These are phyloP conservation scores for Coemansia sp. DNA, from an alignment of 192 early-diverging fungal species.

Conservation along the genomic window DNA sequence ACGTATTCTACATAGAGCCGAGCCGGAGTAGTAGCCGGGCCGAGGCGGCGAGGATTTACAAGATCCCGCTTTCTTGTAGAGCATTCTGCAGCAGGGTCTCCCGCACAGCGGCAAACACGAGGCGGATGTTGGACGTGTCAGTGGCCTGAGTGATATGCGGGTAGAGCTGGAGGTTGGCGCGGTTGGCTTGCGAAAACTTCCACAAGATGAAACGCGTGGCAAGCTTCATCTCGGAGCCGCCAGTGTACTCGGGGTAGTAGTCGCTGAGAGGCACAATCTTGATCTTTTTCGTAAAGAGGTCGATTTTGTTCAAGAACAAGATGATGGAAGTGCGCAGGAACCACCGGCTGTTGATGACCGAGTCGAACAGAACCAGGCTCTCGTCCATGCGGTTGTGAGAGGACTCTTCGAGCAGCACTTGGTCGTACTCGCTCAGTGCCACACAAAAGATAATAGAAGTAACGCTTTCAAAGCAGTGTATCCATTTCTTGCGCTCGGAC, in stretches of 20 bases:
- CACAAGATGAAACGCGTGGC: slow-evolving; percentile 87
- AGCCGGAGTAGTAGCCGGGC: neutral
- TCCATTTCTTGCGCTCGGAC: slow-evolving; percentile 99
- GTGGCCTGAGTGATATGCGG: slow-evolving; percentile 90
- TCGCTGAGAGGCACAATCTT: slow-evolving; percentile 69
- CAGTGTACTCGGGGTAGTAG: slow-evolving; percentile 87
- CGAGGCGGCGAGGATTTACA: slow-evolving; percentile 32
- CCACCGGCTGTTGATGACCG: slow-evolving; percentile 90
- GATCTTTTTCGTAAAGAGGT: slow-evolving; percentile 83
- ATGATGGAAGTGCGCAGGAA: slow-evolving; percentile 91
- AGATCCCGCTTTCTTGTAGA: slow-evolving; percentile 74
- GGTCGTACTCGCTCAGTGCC: slow-evolving; percentile 91
- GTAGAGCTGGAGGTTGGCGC: slow-evolving; percentile 78
- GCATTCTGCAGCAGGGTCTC: slow-evolving; percentile 90
- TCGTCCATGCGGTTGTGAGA: slow-evolving; percentile 90
- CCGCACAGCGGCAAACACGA: slow-evolving; percentile 92
- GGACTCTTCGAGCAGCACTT: slow-evolving; percentile 83
- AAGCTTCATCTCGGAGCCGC: slow-evolving; percentile 75
- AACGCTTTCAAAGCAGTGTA: slow-evolving; percentile 98
- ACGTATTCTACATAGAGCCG: slow-evolving; percentile 1
- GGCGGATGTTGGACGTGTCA: slow-evolving; percentile 83
- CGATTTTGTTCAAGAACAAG: slow-evolving; percentile 93
- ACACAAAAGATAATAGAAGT: slow-evolving; percentile 96
- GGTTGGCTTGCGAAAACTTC: slow-evolving; percentile 84
- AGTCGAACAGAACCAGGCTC: slow-evolving; percentile 87